These are phyloP conservation scores for Candida stauntonica DNA, from an alignment of 805 yeast species.

Conservation along the genomic window DNA sequence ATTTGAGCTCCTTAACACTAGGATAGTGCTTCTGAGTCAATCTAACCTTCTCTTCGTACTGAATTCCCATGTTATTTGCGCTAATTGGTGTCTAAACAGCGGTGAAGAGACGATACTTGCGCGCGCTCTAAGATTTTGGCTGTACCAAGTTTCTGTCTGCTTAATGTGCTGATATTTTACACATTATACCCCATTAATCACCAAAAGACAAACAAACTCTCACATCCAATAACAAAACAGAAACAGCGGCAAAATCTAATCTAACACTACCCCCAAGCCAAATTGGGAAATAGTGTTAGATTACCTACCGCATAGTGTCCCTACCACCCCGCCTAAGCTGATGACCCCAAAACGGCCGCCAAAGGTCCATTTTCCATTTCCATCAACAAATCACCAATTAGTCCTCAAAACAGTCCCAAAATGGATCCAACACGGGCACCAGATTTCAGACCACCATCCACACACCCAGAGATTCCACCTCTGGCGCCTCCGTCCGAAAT, in stretches of 20 bases:
- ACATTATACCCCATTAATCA: too few relatives aligned
- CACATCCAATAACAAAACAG: too few relatives aligned
- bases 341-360: constrained; percentile 5
- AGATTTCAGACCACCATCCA: constrained; percentile 80
- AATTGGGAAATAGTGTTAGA: too few relatives aligned
- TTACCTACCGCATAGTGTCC: not conserved
- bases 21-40: constrained; percentile 19
- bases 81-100: too few relatives aligned
- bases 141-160: not conserved
- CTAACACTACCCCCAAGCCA: too few relatives aligned
- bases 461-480: constrained; percentile 45
- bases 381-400: not conserved
- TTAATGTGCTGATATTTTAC: too few relatives aligned
- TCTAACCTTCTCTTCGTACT: constrained; percentile 13
- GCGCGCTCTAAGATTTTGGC: not conserved
- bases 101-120: too few relatives aligned
- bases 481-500: constrained; percentile 63
- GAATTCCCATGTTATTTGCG: constrained; percentile 15
- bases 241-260: too few relatives aligned
- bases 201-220: too few relatives aligned
- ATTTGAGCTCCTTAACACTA: constrained; percentile 16
- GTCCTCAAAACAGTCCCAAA: not conserved
- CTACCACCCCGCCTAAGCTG: constrained; percentile 7
- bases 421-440: constrained; percentile 97
- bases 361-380: constrained; percentile 1